phyloP scores from a whole-genome alignment of 768 basidiomycete genomes.

The Lentinula detonsa region DNA sequence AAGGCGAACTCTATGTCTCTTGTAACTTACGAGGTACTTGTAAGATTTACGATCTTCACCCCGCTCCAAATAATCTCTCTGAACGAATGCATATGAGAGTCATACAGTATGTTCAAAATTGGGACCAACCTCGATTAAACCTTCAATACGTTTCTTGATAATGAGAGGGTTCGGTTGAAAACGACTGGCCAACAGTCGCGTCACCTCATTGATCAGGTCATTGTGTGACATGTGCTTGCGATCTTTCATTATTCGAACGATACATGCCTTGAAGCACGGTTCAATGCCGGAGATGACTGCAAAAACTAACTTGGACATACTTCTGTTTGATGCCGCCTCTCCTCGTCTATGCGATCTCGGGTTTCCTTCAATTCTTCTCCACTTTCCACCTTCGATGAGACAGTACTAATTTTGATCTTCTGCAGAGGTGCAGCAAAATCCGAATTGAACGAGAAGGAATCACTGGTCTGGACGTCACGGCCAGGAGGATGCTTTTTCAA shows the following conservation, averaged over 20 bases:
- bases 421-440: slow-evolving; percentile 78
- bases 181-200: slow-evolving; percentile 73
- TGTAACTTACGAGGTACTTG: slow-evolving; percentile 55
- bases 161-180: slow-evolving; percentile 82
- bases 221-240: slow-evolving; percentile 85
- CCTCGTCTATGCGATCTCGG: slow-evolving; percentile 84
- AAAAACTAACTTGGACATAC: slow-evolving; percentile 33
- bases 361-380: slow-evolving; percentile 88
- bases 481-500: slow-evolving; percentile 88
- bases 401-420: slow-evolving; percentile 89
- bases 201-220: slow-evolving; percentile 87
- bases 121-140: slow-evolving; percentile 77
- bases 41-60: slow-evolving; percentile 86
- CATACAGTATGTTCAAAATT: neutral
- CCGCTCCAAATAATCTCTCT: slow-evolving; percentile 94
- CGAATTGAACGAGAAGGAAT: slow-evolving; percentile 87
- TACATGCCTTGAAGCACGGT: slow-evolving; percentile 69
- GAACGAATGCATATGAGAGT: neutral
- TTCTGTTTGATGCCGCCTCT: slow-evolving; percentile 84
- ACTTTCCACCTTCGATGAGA: slow-evolving; percentile 84
- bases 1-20: neutral
- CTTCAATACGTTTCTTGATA: slow-evolving; percentile 94
- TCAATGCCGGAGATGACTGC: slow-evolving; percentile 3
- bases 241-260: slow-evolving; percentile 97
- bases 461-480: slow-evolving; percentile 68